Evolutionary conservation across 192 early-diverging fungal species (phyloP), one percentile per base, ranked within the genome.

Genomic region (Thoreauomyces humboldtii): DNA sequence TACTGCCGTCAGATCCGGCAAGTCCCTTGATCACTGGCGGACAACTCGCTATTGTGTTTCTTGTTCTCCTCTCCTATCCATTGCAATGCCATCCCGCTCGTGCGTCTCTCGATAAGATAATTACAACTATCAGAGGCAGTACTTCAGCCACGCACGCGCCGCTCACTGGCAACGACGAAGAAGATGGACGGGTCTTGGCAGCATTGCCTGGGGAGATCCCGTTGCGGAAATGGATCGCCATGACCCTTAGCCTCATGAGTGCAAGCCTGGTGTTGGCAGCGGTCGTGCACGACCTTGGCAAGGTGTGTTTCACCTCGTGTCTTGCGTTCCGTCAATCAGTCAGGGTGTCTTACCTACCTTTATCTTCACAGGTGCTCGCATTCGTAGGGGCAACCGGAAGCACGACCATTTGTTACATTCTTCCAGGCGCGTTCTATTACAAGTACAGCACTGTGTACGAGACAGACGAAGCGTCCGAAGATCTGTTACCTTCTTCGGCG

Each of bases 351-450:
- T n/a, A n/a, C n/a, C n/a, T n/a, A n/a, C n/a, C n/a, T n/a, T n/a
- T n/a, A n/a, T 41, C n/a, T 15, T 34, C 24, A 42, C 41, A 83
- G 82, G 84, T 98, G 4, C 63, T 99, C 46, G 80, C 93, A 0
- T 82, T 98, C 63, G 97, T 99, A 0, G 97, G 97, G 28, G 93
- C 95, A 2, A 98, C 97, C 0, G 97, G 97, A 14, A 94, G 92
- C 1, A 98, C 95, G 0, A 88, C 87, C 31, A 93, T 99, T 37
- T 94, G 93, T 46, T 98, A 97, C 71, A 99, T 99, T 59, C 76
- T 99, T 19, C 96, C 96, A 0, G 92, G 94, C 2, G 38, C 90
- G 11, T 93, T 96, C 60, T 98, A 96, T 77, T 94, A 87, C 77
- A 93, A 91, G 74, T 95, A 27, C 33, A 62, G 45, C 19, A 43